Percentiles rank a stretch among this genome's conserved stretches.
Conservation (phyloP, 768 basidiomycete genomes). For the Phylloporus rhodoxanthus region DNA sequence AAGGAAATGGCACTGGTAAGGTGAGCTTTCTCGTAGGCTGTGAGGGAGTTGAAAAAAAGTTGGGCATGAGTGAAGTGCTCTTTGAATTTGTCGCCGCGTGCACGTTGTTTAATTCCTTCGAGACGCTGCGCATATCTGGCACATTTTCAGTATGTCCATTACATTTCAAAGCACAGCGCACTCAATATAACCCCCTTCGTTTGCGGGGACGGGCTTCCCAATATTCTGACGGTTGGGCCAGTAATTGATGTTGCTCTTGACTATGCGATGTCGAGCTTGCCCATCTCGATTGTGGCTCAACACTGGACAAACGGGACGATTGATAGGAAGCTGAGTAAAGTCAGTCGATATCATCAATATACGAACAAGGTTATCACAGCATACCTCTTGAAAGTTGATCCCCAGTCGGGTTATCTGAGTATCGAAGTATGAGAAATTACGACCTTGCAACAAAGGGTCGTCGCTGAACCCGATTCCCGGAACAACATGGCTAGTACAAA, state of each 20-base stretch:
- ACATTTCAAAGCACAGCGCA: slow-evolving; percentile 22
- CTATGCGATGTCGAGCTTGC: slow-evolving; percentile 48
- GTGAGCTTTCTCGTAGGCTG: slow-evolving; percentile 63
- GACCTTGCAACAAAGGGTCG: slow-evolving; percentile 76
- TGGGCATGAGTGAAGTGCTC: slow-evolving; percentile 72
- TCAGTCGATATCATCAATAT: background rate
- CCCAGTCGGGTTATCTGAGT: slow-evolving; percentile 80
- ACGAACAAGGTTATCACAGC: background rate
- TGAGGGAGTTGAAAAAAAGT: slow-evolving; percentile 80
- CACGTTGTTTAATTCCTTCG: slow-evolving; percentile 51
- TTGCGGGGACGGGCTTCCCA: slow-evolving; percentile 41
- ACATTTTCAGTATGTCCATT: slow-evolving; percentile 7
- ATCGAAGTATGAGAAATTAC: slow-evolving; percentile 86
- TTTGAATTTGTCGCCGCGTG: slow-evolving; percentile 66
- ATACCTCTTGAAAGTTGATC: slow-evolving; percentile 67
- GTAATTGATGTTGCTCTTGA: slow-evolving; percentile 62
- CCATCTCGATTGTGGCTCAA: slow-evolving; percentile 67
- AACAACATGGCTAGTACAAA: slow-evolving; percentile 62
- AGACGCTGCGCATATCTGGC: slow-evolving; percentile 45
- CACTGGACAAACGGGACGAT: slow-evolving; percentile 71
- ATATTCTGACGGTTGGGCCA: slow-evolving; percentile 69
- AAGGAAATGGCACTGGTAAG: slow-evolving; percentile 67
- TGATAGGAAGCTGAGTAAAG: slow-evolving; percentile 62
- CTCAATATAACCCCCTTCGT: slow-evolving; percentile 57
- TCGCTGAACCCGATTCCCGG: slow-evolving; percentile 68